These are phyloP conservation scores for Fusarium floridanum DNA, from an alignment of 2,329 filamentous ascomycete genomes.

Conservation along the genomic window DNA sequence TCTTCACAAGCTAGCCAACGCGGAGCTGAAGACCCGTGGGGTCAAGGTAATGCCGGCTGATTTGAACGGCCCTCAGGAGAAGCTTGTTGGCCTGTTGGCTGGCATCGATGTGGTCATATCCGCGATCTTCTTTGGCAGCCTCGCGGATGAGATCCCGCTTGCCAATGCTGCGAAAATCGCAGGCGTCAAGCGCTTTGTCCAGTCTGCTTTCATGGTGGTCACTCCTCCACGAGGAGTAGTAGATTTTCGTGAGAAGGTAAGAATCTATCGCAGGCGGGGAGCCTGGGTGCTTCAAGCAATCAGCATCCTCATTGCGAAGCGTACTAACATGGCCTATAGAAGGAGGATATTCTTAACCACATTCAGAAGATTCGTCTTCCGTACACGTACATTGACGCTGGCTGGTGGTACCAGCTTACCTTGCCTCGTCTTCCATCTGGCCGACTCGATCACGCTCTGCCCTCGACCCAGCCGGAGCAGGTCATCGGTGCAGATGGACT, in stretches of 20 bases:
- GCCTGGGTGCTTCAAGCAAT: no score
- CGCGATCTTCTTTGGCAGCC: background rate
- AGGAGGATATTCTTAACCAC: background rate
- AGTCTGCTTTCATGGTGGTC: background rate
- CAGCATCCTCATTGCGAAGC: no score
- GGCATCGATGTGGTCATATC: background rate
- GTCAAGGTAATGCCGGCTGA: background rate
- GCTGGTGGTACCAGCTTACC: background rate
- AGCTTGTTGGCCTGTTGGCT: background rate
- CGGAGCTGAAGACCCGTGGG: background rate
- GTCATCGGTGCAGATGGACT: slow-evolving; percentile 53
- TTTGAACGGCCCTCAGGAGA: background rate
- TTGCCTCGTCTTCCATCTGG: background rate
- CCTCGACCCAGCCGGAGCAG: background rate
- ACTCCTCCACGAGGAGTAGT: background rate
- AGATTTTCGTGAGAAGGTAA: background rate
- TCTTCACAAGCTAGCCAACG: background rate
- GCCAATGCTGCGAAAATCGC: background rate
- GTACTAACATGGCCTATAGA: background rate
- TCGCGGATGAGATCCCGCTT: background rate
- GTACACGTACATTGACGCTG: background rate
- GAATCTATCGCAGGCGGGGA: background rate
- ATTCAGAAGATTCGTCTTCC: background rate
- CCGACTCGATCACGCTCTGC: background rate
- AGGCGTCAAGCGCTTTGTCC: background rate